phyloP scores from a whole-genome alignment of 441 rosid genomes.

The Metrosideros polymorpha region DNA sequence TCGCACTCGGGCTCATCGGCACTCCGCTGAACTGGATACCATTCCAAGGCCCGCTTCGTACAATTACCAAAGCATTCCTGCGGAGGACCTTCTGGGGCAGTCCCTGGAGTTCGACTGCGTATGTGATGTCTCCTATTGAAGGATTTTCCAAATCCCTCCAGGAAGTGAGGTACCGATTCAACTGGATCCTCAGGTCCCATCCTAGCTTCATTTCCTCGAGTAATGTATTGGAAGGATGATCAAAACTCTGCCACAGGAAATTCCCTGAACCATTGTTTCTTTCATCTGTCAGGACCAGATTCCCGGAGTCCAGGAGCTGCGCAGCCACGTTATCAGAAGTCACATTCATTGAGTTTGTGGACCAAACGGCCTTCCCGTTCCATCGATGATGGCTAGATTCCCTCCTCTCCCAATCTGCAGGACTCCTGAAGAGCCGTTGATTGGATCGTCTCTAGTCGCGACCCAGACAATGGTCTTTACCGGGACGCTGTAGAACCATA shows the following conservation, averaged over 20 bases:
- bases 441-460: neutral
- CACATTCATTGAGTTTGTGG: neutral
- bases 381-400: neutral
- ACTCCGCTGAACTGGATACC: neutral
- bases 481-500: neutral
- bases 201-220: slow-evolving; percentile 29
- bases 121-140: slow-evolving; percentile 5
- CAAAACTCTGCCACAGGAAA: slow-evolving; percentile 26
- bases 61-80: neutral
- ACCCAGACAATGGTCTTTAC: neutral
- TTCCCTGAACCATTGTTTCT: neutral
- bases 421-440: neutral
- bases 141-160: slow-evolving; percentile 25
- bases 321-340: neutral
- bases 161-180: slow-evolving; percentile 9
- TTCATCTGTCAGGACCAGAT: slow-evolving; percentile 13
- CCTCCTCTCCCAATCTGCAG: neutral
- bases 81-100: slow-evolving; percentile 8
- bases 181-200: slow-evolving; percentile 1
- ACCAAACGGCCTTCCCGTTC: slow-evolving; percentile 8
- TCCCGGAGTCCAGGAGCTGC: slow-evolving; percentile 15
- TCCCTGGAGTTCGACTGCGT: neutral
- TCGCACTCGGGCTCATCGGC: neutral
- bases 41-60: slow-evolving; percentile 13
- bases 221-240: slow-evolving; percentile 16